Base-by-base conservation (phyloP, 139 green algal species). In the Chlorella sorokiniana region DNA sequence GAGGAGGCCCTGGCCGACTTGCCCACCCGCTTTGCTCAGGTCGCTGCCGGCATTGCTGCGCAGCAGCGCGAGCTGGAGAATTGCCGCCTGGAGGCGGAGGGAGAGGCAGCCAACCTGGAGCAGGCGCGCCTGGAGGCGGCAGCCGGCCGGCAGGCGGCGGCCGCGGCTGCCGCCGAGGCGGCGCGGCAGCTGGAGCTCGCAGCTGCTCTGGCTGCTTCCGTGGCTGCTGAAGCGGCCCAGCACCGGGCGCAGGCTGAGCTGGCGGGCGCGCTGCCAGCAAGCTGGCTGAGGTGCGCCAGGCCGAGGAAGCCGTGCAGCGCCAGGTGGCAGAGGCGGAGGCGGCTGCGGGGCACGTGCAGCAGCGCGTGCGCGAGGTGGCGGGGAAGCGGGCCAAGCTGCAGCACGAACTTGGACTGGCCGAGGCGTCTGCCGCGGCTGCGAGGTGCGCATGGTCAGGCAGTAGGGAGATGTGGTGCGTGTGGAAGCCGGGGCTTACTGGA, bases 381-480 rank as follows among this genome's bases (percentile, higher is more conserved):
- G 78, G n/a, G 18, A 69, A 63, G 38, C 68, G 81, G 1, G 72
- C 82, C 7, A 51, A 38, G 14, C 76, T 93, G 51, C 72, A 68
- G 38, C 75, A 84, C 42, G 89, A 91, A 37, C 81, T 84, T n/a
- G 81, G 69, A 5, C 41, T 44, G n/a, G 84, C 83, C 35, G 84
- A 91, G 33, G 84, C 75, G 2, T 69, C 69, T 1, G 83, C 78
- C 7, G 76, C 81, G 4, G 69, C 48, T 23, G 84, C 86, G 29
- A 23, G 67, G 10, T 63, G 69, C 7, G 69, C 22, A n/a, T n/a
- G n/a, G n/a, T n/a, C n/a, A n/a, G 52, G 22, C 22, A 63, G 37
- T 20, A 69, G 25, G 48, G 11, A 56, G 48, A 56, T 56, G 48
- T 11, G 23, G 16, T 65, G 56, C 18, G 56, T 65, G 56, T 59